phyloP scores from a whole-genome alignment of 352 stramenopile species.

The Phytophthora citrophthora region DNA sequence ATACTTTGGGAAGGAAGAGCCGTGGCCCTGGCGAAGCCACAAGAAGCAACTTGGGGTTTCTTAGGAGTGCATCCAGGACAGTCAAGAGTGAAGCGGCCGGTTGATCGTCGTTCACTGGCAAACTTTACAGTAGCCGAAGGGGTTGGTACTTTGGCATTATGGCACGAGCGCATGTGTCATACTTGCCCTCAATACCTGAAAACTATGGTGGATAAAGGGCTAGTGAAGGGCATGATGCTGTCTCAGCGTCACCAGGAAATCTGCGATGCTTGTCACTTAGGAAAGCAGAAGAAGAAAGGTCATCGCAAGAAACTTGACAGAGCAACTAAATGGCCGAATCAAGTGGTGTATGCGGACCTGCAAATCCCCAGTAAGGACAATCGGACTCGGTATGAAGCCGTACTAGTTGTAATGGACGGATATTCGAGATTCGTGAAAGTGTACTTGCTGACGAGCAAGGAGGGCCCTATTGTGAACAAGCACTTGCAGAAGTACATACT shows the following conservation, averaged over 20 bases:
- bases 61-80: neutral
- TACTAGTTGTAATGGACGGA: conserved; percentile 13
- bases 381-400: neutral
- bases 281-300: conserved; percentile 13
- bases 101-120: neutral
- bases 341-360: conserved; percentile 18
- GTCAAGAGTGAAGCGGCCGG: neutral
- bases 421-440: conserved; percentile 16
- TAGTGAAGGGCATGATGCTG: conserved; percentile 3
- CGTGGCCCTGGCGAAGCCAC: neutral
- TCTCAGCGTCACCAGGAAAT: conserved; percentile 1
- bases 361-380: conserved; percentile 6
- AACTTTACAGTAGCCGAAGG: neutral
- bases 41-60: conserved; percentile 12
- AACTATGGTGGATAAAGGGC: neutral
- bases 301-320: conserved; percentile 13
- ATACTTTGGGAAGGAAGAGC: no score
- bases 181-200: no score
- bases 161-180: no score
- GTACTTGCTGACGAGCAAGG: conserved; percentile 4
- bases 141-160: conserved; percentile 1
- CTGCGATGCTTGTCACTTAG: conserved; percentile 5
- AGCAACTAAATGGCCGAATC: conserved; percentile 8
- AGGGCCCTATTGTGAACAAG: neutral
- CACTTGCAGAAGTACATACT: conserved; percentile 3